Base-by-base conservation (phyloP, 169 alveolate species). In the Plasmodium inui region DNA sequence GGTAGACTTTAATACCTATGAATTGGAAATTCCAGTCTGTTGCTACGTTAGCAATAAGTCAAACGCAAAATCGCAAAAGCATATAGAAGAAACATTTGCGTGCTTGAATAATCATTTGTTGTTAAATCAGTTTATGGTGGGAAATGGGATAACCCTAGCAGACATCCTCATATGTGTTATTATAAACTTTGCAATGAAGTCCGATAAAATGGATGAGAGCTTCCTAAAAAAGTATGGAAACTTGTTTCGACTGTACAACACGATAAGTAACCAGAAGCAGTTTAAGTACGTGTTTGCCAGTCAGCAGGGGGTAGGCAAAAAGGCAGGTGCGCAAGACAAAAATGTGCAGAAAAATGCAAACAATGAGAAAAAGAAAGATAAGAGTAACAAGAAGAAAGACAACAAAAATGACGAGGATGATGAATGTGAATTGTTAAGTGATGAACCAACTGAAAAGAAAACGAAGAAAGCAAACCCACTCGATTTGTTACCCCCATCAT, bases 401-500 rank as follows among this genome's bases (percentile, higher is more conserved):
- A 82, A 83, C n/a, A 39, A 34, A 67, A 28, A 34, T 14, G 74
- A 37, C 6, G 84, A 72, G 28, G 34, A 53, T 34, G 70, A 57
- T 53, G 89, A 95, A 76, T 19, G 83, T 26, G 72, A 84, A 34
- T 73, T 95, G 71, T 53, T 91, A 22, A 73, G 96, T 83, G 92
- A 93, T 74, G 92, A 92, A 55, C 61, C 81, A 73, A 95, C 95
- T 4, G 97, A 97, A 83, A 94, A 91, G 81, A 95, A 92, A 55
- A 46, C 94, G 61, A 96, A 96, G 96, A 97, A 97, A 92, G 84
- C 94, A 26, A 96, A 95, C 37, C 96, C 98, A 57, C 98, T 97
- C 46, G 99, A 98, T 83, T 95, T 93, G 74, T 97, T 97, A 73
- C 99, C 99, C 26, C 98, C 98, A 61, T 82, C 99, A 34, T 82